Percentiles rank a stretch among this genome's conserved stretches.
Conservation (phyloP, 768 basidiomycete species). For the Cytidiella melzeri region DNA sequence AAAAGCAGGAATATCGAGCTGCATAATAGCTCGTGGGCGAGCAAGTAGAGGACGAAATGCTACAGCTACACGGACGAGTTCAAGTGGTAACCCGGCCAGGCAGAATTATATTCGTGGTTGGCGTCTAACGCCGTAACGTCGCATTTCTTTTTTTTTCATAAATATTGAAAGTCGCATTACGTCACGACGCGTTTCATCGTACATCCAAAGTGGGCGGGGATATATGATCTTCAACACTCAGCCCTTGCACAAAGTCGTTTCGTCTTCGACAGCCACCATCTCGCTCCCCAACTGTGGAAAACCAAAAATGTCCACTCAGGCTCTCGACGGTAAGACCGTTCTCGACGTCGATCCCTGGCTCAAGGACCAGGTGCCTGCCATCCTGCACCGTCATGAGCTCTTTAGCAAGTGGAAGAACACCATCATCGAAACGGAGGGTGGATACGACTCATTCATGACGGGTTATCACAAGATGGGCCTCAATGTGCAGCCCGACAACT, state of each 20-base stretch:
- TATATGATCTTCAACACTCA: not conserved
- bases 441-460: conserved; percentile 70
- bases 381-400: conserved; percentile 59
- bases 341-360: conserved; percentile 67
- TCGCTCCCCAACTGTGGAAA: not conserved
- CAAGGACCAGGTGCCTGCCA: conserved; percentile 63
- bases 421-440: conserved; percentile 78
- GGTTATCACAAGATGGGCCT: conserved; percentile 81
- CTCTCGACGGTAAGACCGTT: conserved; percentile 50
- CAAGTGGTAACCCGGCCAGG: too few relatives aligned
- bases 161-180: not conserved
- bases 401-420: conserved; percentile 73
- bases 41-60: too few relatives aligned
- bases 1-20: too few relatives aligned
- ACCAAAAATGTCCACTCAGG: conserved; percentile 9
- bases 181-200: not conserved
- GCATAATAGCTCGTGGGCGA: too few relatives aligned
- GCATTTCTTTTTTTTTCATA: too few relatives aligned
- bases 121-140: too few relatives aligned
- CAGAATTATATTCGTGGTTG: too few relatives aligned
- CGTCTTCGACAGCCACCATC: not conserved
- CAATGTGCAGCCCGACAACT: conserved; percentile 57
- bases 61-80: too few relatives aligned
- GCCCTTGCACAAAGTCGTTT: not conserved
- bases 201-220: not conserved